Conservation (phyloP, 352 stramenopile genomes). For the Saprolegnia parasitica region DNA sequence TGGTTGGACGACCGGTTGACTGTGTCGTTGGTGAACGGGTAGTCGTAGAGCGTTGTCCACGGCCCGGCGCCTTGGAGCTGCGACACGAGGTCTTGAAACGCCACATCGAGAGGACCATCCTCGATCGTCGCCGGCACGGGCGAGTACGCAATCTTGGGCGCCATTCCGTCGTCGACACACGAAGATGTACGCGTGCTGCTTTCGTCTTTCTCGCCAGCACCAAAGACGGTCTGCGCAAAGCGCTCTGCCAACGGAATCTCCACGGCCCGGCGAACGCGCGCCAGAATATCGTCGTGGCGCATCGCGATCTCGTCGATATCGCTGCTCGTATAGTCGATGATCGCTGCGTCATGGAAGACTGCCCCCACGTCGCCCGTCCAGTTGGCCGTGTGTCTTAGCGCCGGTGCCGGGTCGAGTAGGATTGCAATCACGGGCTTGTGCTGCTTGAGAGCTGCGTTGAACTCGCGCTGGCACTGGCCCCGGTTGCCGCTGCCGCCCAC, state of each 20-base stretch:
- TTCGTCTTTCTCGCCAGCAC: too few species aligned
- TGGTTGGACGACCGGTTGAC: background rate
- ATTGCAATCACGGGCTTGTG: conserved; percentile 19
- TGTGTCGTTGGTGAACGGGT: background rate
- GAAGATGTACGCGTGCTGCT: too few species aligned
- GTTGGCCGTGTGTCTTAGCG: conserved; percentile 4
- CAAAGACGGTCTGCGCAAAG: background rate
- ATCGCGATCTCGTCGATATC: conserved; percentile 2
- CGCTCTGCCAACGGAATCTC: background rate
- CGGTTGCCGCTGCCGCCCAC: conserved; percentile 6
- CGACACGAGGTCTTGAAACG: conserved; percentile 8
- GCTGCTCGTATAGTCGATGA: conserved; percentile 15
- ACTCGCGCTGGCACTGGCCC: conserved; percentile 21
- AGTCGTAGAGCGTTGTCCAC: conserved; percentile 12
- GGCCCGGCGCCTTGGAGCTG: background rate
- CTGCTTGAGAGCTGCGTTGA: background rate
- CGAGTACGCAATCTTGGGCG: too few species aligned
- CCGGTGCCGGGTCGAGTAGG: background rate
- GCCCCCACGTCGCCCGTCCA: conserved; percentile 20
- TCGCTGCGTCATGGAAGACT: background rate
- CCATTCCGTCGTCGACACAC: too few species aligned
- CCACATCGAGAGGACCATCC: background rate
- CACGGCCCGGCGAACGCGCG: background rate
- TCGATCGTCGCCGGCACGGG: background rate
- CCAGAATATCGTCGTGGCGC: background rate